A percentile compares a stretch with the other conserved stretches of the same genome.
phyloP scores from a whole-genome alignment of 805 yeast species.

The Nakazawaea sp. region DNA sequence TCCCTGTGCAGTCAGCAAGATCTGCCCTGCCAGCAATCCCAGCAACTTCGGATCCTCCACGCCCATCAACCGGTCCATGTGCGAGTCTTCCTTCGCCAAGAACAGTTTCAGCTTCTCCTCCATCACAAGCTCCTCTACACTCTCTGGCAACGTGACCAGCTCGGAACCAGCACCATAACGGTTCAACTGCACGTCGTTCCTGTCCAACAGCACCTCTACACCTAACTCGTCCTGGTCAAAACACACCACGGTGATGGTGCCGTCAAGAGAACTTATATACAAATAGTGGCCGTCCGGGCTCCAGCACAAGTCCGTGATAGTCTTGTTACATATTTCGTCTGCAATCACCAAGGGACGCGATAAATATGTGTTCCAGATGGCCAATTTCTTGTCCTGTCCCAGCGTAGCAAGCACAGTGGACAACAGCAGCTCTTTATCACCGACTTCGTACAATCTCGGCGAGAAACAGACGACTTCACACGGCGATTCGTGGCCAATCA shows the following conservation, averaged over 20 bases:
- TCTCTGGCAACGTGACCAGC: constrained; percentile 78
- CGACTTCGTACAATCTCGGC: constrained; percentile 52
- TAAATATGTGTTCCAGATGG: constrained; percentile 77
- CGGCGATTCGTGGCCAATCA: constrained; percentile 81
- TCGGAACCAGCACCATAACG: constrained; percentile 88
- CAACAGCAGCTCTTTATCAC: constrained; percentile 18
- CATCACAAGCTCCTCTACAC: constrained; percentile 66
- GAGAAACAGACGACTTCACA: constrained; percentile 76
- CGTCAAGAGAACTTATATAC: constrained; percentile 80
- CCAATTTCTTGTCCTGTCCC: constrained; percentile 87
- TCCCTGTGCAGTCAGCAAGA: not conserved
- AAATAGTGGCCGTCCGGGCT: constrained; percentile 68
- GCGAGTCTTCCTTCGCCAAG: constrained; percentile 17
- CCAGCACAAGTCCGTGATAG: constrained; percentile 91
- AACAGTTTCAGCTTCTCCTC: constrained; percentile 54
- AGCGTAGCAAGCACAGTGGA: constrained; percentile 88
- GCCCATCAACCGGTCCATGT: constrained; percentile 37
- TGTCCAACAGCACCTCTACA: constrained; percentile 49
- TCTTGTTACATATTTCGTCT: constrained; percentile 63
- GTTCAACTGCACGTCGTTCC: constrained; percentile 62
- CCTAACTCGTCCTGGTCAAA: constrained; percentile 68
- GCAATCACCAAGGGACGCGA: constrained; percentile 79
- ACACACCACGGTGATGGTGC: constrained; percentile 60
- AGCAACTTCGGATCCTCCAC: not conserved
- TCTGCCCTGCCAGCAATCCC: not conserved